Percentiles rank a stretch among this genome's conserved stretches.
phyloP scores from a whole-genome alignment of 73 alveolate genomes.

The Tetrahymena borealis region DNA sequence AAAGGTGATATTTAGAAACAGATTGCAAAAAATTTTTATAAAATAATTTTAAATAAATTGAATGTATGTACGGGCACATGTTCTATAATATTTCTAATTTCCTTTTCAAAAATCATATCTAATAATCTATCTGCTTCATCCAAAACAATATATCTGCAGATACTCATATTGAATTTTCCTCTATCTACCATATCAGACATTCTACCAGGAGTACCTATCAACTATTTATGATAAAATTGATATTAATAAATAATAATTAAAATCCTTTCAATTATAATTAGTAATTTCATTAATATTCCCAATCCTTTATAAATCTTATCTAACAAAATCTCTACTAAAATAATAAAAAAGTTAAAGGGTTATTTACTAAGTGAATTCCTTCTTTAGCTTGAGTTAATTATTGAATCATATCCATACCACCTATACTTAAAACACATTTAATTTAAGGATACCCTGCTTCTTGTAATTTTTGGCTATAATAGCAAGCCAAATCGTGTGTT shows the following conservation, averaged over 20 bases:
- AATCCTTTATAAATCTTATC: too few relatives aligned
- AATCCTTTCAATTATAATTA: too few relatives aligned
- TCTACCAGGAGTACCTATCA: slow-evolving; percentile 78
- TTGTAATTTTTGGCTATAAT: slow-evolving; percentile 20
- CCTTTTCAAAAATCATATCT: slow-evolving; percentile 69
- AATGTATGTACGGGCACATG: slow-evolving; percentile 49
- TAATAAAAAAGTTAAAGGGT: background rate
- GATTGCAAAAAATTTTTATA: too few relatives aligned
- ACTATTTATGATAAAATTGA: too few relatives aligned
- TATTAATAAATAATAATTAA: too few relatives aligned
- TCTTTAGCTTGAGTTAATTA: slow-evolving; percentile 6
- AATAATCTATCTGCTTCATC: slow-evolving; percentile 87
- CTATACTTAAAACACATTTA: slow-evolving; percentile 26
- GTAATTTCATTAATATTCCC: too few relatives aligned
- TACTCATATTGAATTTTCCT: slow-evolving; percentile 45
- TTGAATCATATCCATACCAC: slow-evolving; percentile 49
- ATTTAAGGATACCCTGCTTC: slow-evolving; percentile 36
- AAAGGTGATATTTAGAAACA: too few relatives aligned
- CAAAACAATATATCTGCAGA: slow-evolving; percentile 59
- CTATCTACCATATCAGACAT: slow-evolving; percentile 52
- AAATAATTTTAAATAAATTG: background rate
- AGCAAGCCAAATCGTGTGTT: slow-evolving; percentile 25
- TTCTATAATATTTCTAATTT: slow-evolving; percentile 54
- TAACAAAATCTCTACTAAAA: background rate
- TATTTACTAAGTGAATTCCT: slow-evolving; percentile 45